These are phyloP conservation scores for Sclerotinia subarctica DNA, from an alignment of 2,329 filamentous ascomycete genomes.

Conservation along the genomic window DNA sequence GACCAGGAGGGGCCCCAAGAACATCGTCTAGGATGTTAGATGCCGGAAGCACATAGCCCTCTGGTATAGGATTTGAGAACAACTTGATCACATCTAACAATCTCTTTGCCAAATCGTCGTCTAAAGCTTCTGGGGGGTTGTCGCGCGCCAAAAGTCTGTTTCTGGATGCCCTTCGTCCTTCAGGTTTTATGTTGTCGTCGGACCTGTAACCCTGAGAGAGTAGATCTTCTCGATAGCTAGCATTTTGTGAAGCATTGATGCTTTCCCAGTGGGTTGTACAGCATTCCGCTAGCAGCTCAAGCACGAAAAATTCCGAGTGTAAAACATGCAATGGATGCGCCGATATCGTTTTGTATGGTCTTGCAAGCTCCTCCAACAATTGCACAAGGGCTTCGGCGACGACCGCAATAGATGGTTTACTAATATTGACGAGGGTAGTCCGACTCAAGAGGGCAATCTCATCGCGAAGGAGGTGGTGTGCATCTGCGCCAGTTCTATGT, in stretches of 20 bases:
- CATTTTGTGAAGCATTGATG: conserved; percentile 37
- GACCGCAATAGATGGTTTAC: conserved; percentile 49
- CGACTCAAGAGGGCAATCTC: conserved; percentile 60
- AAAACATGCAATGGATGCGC: conserved; percentile 58
- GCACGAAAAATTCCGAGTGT: conserved; percentile 62
- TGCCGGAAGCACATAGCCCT: conserved; percentile 54
- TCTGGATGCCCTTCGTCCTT: conserved; percentile 32
- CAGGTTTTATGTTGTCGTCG: conserved; percentile 22
- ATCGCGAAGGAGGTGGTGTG: conserved; percentile 57
- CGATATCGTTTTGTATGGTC: conserved; percentile 50
- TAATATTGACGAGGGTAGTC: conserved; percentile 59
- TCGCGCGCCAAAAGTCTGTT: conserved; percentile 30
- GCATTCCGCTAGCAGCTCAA: conserved; percentile 62
- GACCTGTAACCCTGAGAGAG: conserved; percentile 24
- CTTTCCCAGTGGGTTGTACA: conserved; percentile 59
- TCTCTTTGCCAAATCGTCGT: conserved; percentile 51
- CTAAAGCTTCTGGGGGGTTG: conserved; percentile 40
- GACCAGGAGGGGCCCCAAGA: conserved; percentile 37
- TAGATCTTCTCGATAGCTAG: conserved; percentile 29
- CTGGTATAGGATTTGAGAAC: conserved; percentile 57
- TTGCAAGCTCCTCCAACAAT: conserved; percentile 56
- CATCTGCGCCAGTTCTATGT: conserved; percentile 57
- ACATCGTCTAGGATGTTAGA: conserved; percentile 55
- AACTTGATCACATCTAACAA: conserved; percentile 54
- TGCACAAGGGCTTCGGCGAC: conserved; percentile 57